Conservation (phyloP, 768 basidiomycete genomes). For the Boletus speciosus region DNA sequence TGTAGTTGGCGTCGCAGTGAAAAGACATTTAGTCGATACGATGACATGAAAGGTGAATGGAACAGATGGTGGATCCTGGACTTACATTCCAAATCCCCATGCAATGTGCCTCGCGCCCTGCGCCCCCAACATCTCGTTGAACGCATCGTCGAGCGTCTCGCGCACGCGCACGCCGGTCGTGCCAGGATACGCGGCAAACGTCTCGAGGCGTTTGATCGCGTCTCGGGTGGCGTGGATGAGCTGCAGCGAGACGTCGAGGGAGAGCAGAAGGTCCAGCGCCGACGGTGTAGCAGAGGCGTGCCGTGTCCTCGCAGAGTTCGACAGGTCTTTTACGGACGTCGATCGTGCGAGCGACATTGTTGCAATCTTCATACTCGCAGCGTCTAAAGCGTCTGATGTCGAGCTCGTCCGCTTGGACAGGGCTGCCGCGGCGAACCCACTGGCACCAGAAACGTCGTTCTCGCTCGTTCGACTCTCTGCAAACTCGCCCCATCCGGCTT, state of each 20-base stretch:
- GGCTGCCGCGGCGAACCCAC: background rate
- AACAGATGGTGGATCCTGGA: slow-evolving; percentile 1
- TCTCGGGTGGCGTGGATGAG: slow-evolving; percentile 93
- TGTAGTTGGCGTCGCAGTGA: slow-evolving; percentile 24
- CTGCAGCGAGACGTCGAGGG: slow-evolving; percentile 85
- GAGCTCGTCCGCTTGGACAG: background rate
- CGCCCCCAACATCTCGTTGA: slow-evolving; percentile 77
- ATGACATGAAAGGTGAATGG: background rate
- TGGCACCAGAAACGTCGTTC: background rate
- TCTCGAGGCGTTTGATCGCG: slow-evolving; percentile 87
- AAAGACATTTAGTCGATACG: background rate
- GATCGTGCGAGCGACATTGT: background rate
- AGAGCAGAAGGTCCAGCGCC: slow-evolving; percentile 78
- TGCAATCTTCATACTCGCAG: background rate
- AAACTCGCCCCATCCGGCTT: slow-evolving; percentile 27
- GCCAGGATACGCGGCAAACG: slow-evolving; percentile 84
- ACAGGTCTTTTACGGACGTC: background rate
- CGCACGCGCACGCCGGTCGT: slow-evolving; percentile 82
- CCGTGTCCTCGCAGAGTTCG: background rate
- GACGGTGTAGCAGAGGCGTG: background rate
- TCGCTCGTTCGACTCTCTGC: slow-evolving; percentile 7
- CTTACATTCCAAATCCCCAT: slow-evolving; percentile 74
- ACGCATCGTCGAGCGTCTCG: slow-evolving; percentile 93
- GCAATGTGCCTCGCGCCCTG: slow-evolving; percentile 76
- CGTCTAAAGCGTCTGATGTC: slow-evolving; percentile 2